Base-by-base conservation (phyloP, 139 green algal genomes). In the Coelastrella sp. region DNA sequence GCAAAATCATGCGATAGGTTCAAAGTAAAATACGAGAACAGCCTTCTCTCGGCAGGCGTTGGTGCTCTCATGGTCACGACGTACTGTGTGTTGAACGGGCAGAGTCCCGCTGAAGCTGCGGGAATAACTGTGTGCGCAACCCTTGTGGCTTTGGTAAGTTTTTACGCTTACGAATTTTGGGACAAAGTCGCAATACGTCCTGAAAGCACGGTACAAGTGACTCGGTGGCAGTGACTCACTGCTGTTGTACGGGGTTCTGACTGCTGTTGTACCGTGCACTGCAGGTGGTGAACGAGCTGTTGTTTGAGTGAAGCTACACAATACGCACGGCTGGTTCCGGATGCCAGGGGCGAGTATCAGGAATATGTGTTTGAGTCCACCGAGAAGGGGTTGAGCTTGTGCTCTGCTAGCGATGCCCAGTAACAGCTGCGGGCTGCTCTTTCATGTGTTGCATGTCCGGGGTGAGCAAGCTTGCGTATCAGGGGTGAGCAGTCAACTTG, bases 11-110 rank as follows among this genome's bases (percentile, higher is more conserved):
- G 30, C 30, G 53, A 64, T 5, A 19, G 53, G 19, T 64, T 64
- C 30, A 64, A 21, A 35, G 35, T 51, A 13, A 80, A 66, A 66
- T 80, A 80, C 19, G 72, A 80, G 41, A 25, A 59, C 8, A 62
- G 21, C 34, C 84, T 95, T 2, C 21, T 94, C 5, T 90, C 85
- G 4, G 89, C 92, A 0, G 89, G 88, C 9, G 34, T 91, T 3
- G 92, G 92, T 1, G 91, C 89, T 0, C 43, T 95, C 30, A 25
- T 72, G 2, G 92, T 95, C 5, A 95, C 92, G 8, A 72, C 69
- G 38, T 94, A 89, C 60, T 95, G 88, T 53, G 90, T 93, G 0
- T 40, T 57, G 0, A 63, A 85, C 0, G 92, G 92, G 13, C 92
- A 95, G 83, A 88, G 92, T 32, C 86, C 90, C 2, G 75, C 43